Evolutionary conservation across 805 yeast genomes (phyloP), one percentile per base, ranked within the genome.

Genomic region (Candida pseudoglaebosa): DNA sequence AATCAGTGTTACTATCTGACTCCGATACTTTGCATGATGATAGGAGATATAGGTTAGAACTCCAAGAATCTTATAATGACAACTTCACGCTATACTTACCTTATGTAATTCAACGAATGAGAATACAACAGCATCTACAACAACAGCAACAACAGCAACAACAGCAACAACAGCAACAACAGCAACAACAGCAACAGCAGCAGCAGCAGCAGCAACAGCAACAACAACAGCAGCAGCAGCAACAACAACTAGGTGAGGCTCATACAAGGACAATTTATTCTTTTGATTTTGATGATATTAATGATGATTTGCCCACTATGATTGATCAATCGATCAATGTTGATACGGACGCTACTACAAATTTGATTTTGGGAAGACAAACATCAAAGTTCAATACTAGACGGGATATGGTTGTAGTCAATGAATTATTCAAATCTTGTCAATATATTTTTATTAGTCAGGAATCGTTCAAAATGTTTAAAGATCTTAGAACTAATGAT

Each of bases 41-140:
- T 17, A 42, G 41, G 19, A 44, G 40, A 10, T 59, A 56, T 12
- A 48, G 62, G 14, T 44, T 56, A 28, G 64, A 63, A 22, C 49
- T 67, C n/a, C 73, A 67, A 48, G 57, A 51, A 0, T 50, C 62
- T 2, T 68, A 52, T 45, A 50, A 49, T 19, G 70, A 59, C n/a
- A 68, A 68, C 40, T 68, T 57, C 44, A 60, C 61, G 8, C 45
- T 51, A 21, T 68, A 66, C 44, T 44, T 65, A 5, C 73, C 73
- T 4, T 68, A 44, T 47, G 45, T 66, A n/a, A 34, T 65, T n/a
- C 47, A 70, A 22, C 53, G 59, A 22, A 34, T 52, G 34, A 50
- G 70, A 18, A 24, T 54, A 14, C 48, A 32, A 2, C 47, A 41
- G 18, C 18, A 20, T 32, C 38, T 21, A n/a, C n/a, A n/a, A n/a